Base-by-base conservation (phyloP, 208 protist genomes). In the Leishmania braziliensis region DNA sequence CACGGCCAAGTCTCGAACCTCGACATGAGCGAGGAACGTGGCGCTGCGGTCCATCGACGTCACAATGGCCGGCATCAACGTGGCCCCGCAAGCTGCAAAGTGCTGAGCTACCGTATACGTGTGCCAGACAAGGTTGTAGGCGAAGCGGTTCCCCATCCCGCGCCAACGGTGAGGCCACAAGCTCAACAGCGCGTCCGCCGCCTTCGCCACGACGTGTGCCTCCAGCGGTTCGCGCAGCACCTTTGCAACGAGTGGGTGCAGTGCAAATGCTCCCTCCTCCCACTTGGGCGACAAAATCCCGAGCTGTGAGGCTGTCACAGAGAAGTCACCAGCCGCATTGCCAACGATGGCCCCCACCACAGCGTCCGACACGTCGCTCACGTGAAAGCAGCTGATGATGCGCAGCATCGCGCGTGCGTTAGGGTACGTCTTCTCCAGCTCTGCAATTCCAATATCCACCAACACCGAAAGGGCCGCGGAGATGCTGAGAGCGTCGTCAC, bases 91-190 rank as follows among this genome's bases (percentile, higher is more conserved):
- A 12, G 51, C 68, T 12, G 65, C 81, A 62, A 88, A 90, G 72
- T 84, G 83, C 50, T 78, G 66, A 16, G 66, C 65, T 3, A 96
- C 16, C 9, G 90, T 85, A 81, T 86, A 83, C 10, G 89, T 95
- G 87, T 97, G 95, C 85, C 90, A 92, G 62, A 95, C 92, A 26
- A 97, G 77, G 63, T 91, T 87, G 77, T 89, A 90, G 36, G 87
- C 90, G 2, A 90, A 36, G 53, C 86, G 84, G 77, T 85, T 92
- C 5, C 90, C 90, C 77, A 88, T 86, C 4, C 91, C 88, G 53
- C 93, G 91, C 92, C 90, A 95, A 8, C 92, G 89, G 50, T 91
- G 92, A 75, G 95, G 95, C 92, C 93, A 98, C 76, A 96, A 60
- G 5, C 73, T 63, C 10, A 82, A 60, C 23, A 97, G 77, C 1